These are phyloP conservation scores for Neonectria neomacrospora DNA, from an alignment of 2,329 filamentous ascomycete species.

Conservation along the genomic window DNA sequence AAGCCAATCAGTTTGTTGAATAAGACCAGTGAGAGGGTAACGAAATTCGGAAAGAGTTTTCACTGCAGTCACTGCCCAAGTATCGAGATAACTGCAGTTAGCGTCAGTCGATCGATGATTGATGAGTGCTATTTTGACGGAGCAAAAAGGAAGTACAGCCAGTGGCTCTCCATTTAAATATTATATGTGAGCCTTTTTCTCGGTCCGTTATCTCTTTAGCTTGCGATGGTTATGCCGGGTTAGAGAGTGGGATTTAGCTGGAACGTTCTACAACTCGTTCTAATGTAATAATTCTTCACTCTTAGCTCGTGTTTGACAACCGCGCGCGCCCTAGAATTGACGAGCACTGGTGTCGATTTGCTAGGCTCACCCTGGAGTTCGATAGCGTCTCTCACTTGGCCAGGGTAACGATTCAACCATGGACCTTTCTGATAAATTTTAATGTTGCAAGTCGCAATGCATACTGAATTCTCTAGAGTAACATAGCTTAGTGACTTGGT, in stretches of 20 bases:
- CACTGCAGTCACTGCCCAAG: too few species aligned
- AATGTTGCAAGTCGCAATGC: not conserved
- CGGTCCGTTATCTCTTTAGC: not conserved
- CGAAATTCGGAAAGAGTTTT: too few species aligned
- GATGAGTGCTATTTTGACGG: not conserved
- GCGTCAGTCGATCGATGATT: not conserved
- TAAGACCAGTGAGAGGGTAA: not conserved
- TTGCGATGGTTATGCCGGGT: not conserved
- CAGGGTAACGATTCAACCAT: not conserved
- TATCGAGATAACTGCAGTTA: too few species aligned
- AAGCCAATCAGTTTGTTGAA: not conserved
- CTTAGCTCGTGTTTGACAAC: not conserved
- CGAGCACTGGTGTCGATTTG: not conserved
- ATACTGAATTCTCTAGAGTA: too few species aligned
- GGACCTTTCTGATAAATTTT: not conserved
- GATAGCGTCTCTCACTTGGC: not conserved
- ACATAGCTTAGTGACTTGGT: too few species aligned
- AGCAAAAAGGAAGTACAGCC: not conserved
- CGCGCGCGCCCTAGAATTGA: slow-evolving; percentile 1
- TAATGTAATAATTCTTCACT: not conserved
- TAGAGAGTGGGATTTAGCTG: not conserved
- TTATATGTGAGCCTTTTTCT: not conserved
- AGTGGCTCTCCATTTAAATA: not conserved
- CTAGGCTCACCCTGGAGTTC: not conserved
- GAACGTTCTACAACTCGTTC: not conserved